Conservation (phyloP, 2,329 filamentous ascomycete genomes). For the Onygenales sp. region DNA sequence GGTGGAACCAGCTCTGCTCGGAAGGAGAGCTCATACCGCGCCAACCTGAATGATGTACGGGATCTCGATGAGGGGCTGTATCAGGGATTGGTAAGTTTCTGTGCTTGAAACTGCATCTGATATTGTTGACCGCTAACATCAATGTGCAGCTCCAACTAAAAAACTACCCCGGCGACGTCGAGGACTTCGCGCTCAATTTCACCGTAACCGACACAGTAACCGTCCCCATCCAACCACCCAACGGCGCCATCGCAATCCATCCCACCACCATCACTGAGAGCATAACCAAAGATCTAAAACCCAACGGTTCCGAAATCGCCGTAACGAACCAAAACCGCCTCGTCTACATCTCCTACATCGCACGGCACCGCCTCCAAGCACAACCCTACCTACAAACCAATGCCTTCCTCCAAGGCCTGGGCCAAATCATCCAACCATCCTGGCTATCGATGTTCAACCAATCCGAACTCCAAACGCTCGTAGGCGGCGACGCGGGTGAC, state of each 20-base stretch:
- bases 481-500: constrained; percentile 75
- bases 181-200: constrained; percentile 76
- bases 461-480: constrained; percentile 81
- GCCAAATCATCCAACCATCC: constrained; percentile 76
- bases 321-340: constrained; percentile 90
- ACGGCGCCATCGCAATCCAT: constrained; percentile 32
- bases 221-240: constrained; percentile 27
- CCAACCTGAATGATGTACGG: constrained; percentile 87
- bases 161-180: constrained; percentile 72
- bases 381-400: constrained; percentile 75
- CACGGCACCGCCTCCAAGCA: constrained; percentile 71
- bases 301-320: constrained; percentile 62
- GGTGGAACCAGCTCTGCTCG: constrained; percentile 54
- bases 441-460: constrained; percentile 99
- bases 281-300: constrained; percentile 62
- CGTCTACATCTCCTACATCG: constrained; percentile 89
- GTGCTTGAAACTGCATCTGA: not conserved
- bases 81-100: constrained; percentile 58
- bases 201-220: constrained; percentile 66
- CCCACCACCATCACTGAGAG: constrained; percentile 27
- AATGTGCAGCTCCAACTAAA: constrained; percentile 54
- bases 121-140: constrained; percentile 4
- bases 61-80: constrained; percentile 89
- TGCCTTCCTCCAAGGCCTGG: constrained; percentile 78
- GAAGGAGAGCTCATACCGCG: constrained; percentile 65